Evolutionary conservation across 441 rosid genomes (phyloP).

Genomic region (Euphorbia schlechtendalii): DNA sequence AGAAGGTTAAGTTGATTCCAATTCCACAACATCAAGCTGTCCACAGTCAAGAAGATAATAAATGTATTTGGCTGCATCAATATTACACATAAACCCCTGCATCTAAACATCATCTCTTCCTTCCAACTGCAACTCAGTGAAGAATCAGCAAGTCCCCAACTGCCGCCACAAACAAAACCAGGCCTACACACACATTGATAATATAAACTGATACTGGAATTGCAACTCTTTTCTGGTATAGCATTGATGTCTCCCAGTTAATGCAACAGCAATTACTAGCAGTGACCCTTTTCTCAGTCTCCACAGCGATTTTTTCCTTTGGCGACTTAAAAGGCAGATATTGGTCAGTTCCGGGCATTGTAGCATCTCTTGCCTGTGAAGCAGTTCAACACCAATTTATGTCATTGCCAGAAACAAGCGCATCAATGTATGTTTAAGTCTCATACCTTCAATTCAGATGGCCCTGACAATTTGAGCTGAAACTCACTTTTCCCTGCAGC

Average conservation of each 20-base stretch:
- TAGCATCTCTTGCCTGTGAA: constrained; percentile 17
- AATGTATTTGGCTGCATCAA: too few species aligned
- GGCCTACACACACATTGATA: constrained; percentile 6
- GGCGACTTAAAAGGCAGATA: neutral
- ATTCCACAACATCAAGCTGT: too few species aligned
- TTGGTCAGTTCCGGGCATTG: too few species aligned
- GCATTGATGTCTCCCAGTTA: neutral
- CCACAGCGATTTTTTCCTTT: neutral
- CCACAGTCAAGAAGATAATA: too few species aligned
- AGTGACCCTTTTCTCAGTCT: neutral
- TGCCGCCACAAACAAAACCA: neutral
- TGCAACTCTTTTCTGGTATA: constrained; percentile 1
- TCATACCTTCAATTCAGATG: constrained; percentile 8
- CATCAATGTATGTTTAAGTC: neutral
- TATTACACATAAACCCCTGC: too few species aligned
- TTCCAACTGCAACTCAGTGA: neutral
- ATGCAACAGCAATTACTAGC: constrained; percentile 5
- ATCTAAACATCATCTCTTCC: neutral
- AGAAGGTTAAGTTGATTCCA: too few species aligned
- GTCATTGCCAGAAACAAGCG: neutral
- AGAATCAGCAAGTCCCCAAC: constrained; percentile 1
- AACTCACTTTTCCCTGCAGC: neutral
- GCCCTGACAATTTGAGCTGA: neutral
- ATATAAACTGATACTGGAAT: constrained; percentile 13
- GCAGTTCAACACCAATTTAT: neutral